Conservation (phyloP, 805 yeast genomes). For the Dipodascopsis uninucleata region DNA sequence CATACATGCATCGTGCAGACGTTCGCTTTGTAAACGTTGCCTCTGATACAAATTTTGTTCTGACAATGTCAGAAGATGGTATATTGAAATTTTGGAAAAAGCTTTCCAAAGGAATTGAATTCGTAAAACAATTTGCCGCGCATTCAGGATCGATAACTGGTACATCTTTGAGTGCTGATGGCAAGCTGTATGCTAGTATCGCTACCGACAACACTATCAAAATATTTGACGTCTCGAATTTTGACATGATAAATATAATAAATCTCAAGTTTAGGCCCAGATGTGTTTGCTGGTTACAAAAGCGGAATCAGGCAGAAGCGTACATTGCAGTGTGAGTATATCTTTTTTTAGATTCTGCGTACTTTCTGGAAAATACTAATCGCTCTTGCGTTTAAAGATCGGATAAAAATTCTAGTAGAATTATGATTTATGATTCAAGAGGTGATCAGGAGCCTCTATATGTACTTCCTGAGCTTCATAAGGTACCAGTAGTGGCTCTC, state of each 20-base stretch:
- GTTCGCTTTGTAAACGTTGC: slow-evolving; percentile 21
- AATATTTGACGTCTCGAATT: slow-evolving; percentile 38
- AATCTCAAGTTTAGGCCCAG: slow-evolving; percentile 34
- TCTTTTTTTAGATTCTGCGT: background rate
- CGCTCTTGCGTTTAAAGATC: slow-evolving; percentile 5
- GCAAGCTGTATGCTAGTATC: slow-evolving; percentile 33
- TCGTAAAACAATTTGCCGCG: slow-evolving; percentile 36
- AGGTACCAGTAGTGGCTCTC: slow-evolving; percentile 29
- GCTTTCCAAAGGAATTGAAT: slow-evolving; percentile 30
- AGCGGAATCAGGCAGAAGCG: slow-evolving; percentile 23
- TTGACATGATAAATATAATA: slow-evolving; percentile 40
- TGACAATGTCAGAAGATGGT: slow-evolving; percentile 38
- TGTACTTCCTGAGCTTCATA: slow-evolving; percentile 29
- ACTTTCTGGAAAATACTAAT: background rate
- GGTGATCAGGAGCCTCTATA: slow-evolving; percentile 24
- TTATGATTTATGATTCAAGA: slow-evolving; percentile 31
- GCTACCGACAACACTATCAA: slow-evolving; percentile 29
- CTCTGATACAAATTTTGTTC: slow-evolving; percentile 28
- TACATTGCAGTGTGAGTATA: slow-evolving; percentile 13
- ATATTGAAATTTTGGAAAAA: slow-evolving; percentile 38
- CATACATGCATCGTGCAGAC: slow-evolving; percentile 30
- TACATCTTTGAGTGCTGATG: slow-evolving; percentile 27
- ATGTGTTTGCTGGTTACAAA: slow-evolving; percentile 31
- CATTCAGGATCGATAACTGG: slow-evolving; percentile 25
- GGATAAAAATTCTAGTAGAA: slow-evolving; percentile 22